Percentiles rank a stretch among this genome's conserved stretches.
phyloP scores from a whole-genome alignment of 495 filamentous ascomycete genomes.

The Hamigera avellanea region DNA sequence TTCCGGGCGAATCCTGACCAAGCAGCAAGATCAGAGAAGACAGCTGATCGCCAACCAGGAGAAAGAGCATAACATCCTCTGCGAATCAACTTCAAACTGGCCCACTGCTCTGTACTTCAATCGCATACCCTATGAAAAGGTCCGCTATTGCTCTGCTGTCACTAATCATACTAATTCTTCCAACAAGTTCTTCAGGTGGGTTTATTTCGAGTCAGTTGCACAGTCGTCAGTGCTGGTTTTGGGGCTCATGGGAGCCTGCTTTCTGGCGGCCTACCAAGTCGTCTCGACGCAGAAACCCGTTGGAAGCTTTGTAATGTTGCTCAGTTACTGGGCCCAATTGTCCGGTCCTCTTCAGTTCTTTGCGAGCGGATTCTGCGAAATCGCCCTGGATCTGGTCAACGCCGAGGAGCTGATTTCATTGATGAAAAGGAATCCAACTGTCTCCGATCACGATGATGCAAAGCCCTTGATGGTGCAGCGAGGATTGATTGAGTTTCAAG shows the following conservation, averaged over 20 bases:
- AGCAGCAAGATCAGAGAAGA: constrained; percentile 28
- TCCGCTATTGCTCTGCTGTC: constrained; percentile 39
- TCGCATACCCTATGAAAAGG: constrained; percentile 51
- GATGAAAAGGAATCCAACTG: constrained; percentile 52
- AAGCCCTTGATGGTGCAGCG: constrained; percentile 40
- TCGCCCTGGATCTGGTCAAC: constrained; percentile 53
- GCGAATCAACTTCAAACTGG: constrained; percentile 58
- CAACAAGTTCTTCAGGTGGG: constrained; percentile 1
- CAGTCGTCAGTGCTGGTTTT: constrained; percentile 50
- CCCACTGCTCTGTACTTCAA: constrained; percentile 62
- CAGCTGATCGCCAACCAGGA: constrained; percentile 16
- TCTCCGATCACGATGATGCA: constrained; percentile 45
- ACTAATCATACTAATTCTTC: constrained; percentile 10
- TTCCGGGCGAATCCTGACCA: constrained; percentile 38
- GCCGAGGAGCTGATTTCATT: constrained; percentile 63
- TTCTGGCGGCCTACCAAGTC: constrained; percentile 60
- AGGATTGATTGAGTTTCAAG: constrained; percentile 52
- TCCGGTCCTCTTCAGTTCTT: constrained; percentile 50
- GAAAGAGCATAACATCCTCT: constrained; percentile 47
- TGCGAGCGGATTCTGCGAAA: constrained; percentile 43
- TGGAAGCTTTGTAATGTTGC: constrained; percentile 59
- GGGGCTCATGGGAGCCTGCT: constrained; percentile 50
- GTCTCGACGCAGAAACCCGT: constrained; percentile 40
- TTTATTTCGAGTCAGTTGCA: constrained; percentile 14
- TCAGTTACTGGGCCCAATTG: constrained; percentile 60